Evolutionary conservation across 1,284 basidiomycete genomes (phyloP), one percentile per base, ranked within the genome.

Genomic region (Cystobasidium slooffiae): DNA sequence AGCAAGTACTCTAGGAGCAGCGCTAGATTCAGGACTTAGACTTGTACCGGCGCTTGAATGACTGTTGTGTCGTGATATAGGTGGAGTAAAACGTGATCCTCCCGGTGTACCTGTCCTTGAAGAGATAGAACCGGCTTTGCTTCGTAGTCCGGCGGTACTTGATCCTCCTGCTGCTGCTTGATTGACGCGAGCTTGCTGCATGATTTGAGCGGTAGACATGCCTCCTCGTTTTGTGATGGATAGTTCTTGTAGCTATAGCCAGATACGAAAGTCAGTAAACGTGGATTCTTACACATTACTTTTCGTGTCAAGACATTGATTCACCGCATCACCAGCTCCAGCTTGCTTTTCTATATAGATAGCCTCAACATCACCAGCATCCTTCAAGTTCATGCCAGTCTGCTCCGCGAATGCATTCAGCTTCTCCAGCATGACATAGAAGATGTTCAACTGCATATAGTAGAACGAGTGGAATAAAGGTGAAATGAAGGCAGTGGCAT

Each of bases 401-500:
- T 95, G 58, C 1, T 80, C 91, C 1, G 91, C 88, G 81, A 96
- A 98, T 46, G 87, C 87, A 81, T 92, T 91, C 80, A 97, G 85
- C 85, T 95, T 95, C 84, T 98, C 96, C 75, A 96, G 86, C 81
- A 97, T 89, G 75, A 69, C 24, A 66, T 64, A 47, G 55, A 70
- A 47, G 53, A 70, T 72, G 16, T 72, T 62, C 43, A 72, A 56
- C 93, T 98, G 94, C 96, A 99, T 98, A 84, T 97, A 99, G 86
- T 93, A 99, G 86, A 96, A 95, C 31, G 93, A 96, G 81, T 97
- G 91, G 87, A 97, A 99, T 16, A 99, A 85, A 0, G 97, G 97
- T 77, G 96, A 91, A 81, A 99, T 92, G 84, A 98, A 97, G 75
- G 90, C 88, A 0, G 92, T 91, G 0, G 91, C 87, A 80, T 97